These are phyloP conservation scores for Umbellularia californica DNA, from an alignment of 164 flowering plant species.

Conservation along the genomic window DNA sequence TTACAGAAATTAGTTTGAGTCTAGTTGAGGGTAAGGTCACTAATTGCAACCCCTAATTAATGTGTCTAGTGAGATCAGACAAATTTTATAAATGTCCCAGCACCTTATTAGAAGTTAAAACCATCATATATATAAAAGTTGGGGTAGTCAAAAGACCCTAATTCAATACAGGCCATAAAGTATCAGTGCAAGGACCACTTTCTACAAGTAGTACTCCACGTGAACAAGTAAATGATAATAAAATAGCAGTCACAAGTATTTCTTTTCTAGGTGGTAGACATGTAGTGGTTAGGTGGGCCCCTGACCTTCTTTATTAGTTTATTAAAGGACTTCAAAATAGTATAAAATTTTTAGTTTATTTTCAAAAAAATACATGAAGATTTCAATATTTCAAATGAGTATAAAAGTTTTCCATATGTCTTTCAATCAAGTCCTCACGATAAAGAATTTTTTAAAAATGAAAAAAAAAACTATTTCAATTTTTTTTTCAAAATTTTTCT, in stretches of 20 bases:
- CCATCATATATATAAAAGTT: neutral
- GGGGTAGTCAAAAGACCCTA: no score
- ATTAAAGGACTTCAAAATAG: neutral
- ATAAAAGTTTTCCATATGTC: no score
- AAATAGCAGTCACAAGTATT: neutral
- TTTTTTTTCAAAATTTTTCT: no score
- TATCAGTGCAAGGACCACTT: neutral
- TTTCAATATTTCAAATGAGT: no score
- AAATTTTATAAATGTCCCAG: neutral
- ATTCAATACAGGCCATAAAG: neutral
- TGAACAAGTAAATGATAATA: neutral
- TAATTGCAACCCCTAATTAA: no score
- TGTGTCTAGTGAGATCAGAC: neutral
- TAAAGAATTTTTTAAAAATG: no score
- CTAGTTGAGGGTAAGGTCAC: no score
- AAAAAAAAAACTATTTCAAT: no score
- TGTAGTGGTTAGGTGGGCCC: neutral
- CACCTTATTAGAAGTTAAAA: no score
- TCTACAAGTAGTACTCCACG: neutral
- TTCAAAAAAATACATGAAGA: neutral
- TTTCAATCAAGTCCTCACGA: neutral
- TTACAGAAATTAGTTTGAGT: no score
- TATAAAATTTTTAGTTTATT: neutral
- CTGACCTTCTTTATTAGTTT: neutral
- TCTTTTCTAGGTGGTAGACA: neutral